These are phyloP conservation scores for Phytophthora citricola DNA, from an alignment of 352 stramenopile species.

Conservation along the genomic window DNA sequence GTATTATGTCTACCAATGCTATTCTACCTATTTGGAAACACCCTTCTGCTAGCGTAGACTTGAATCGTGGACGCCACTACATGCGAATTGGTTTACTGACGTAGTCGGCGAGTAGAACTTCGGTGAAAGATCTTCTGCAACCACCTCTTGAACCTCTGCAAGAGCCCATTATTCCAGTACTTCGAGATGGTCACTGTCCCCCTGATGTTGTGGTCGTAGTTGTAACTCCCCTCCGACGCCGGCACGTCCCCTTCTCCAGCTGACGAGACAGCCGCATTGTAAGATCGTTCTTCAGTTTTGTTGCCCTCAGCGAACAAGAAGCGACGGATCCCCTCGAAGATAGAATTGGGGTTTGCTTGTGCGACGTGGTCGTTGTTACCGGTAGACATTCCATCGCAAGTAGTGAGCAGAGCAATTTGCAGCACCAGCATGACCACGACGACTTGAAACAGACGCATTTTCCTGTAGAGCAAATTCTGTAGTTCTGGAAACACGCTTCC, in stretches of 20 bases:
- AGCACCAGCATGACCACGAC: slow-evolving; percentile 5
- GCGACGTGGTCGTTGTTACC: background rate
- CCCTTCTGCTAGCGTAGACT: no score
- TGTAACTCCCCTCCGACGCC: slow-evolving; percentile 8
- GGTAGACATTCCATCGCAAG: background rate
- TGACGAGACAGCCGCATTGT: slow-evolving; percentile 3
- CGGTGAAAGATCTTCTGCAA: slow-evolving; percentile 6
- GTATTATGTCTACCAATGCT: no score
- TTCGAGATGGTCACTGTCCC: slow-evolving; percentile 10
- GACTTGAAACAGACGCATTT: slow-evolving; percentile 15
- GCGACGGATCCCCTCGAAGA: slow-evolving; percentile 1
- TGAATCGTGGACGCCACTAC: no score
- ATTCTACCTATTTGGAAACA: no score
- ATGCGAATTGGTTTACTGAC: background rate
- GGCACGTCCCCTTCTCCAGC: slow-evolving; percentile 16
- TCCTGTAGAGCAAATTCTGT: background rate
- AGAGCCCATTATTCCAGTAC: slow-evolving; percentile 22
- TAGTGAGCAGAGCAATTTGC: background rate
- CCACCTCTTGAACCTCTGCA: slow-evolving; percentile 11
- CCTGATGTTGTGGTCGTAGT: background rate
- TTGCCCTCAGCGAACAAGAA: slow-evolving; percentile 1
- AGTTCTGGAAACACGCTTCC: background rate
- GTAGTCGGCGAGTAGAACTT: slow-evolving; percentile 4
- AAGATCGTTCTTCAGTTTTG: slow-evolving; percentile 6
- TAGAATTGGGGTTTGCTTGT: background rate